Evolutionary conservation across 23 red algal species (phyloP).

Genomic region (Gracilaria caudata): DNA sequence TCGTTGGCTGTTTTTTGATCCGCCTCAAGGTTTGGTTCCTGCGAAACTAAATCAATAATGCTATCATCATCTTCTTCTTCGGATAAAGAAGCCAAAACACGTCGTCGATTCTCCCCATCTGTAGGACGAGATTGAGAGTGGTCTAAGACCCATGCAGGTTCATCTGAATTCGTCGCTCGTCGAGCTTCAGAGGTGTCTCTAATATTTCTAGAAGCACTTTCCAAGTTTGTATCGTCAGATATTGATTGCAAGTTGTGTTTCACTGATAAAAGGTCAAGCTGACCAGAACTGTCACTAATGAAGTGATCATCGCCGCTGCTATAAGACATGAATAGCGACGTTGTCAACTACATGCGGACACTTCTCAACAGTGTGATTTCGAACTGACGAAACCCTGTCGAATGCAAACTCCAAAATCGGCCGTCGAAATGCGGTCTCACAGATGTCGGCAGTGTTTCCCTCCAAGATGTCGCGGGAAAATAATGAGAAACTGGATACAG

Average conservation of each 20-base stretch:
- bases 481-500: too few species aligned
- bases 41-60: slow-evolving; percentile 46
- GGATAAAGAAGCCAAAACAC: slow-evolving; percentile 19
- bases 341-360: neutral
- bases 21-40: slow-evolving; percentile 19
- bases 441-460: too few species aligned
- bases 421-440: too few species aligned
- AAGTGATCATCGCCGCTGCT: slow-evolving; percentile 19
- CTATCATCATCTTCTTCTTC: slow-evolving; percentile 58
- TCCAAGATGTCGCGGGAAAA: neutral
- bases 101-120: slow-evolving; percentile 7
- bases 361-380: neutral
- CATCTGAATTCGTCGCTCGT: neutral
- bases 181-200: neutral
- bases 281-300: slow-evolving; percentile 10
- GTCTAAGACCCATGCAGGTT: slow-evolving; percentile 59
- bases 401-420: neutral
- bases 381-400: neutral
- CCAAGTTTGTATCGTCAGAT: neutral
- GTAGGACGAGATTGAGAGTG: slow-evolving; percentile 12
- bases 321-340: neutral
- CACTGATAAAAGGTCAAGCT: slow-evolving; percentile 15
- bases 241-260: neutral
- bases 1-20: neutral
- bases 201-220: neutral